Evolutionary conservation across 31 red algal genomes (phyloP).

Genomic region (Asparagopsis taxiformis): DNA sequence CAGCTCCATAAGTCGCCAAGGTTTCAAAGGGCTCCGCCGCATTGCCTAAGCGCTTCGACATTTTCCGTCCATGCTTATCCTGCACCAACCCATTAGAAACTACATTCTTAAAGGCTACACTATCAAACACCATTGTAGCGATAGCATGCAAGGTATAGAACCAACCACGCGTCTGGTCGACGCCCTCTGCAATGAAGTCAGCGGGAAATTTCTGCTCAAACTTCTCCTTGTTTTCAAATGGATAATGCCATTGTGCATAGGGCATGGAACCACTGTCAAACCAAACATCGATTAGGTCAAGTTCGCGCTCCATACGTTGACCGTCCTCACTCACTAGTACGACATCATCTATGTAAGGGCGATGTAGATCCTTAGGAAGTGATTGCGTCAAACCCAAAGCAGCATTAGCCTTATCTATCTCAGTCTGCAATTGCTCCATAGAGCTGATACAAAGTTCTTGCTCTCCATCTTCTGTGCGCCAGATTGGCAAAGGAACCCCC

Average conservation of each 20-base stretch:
- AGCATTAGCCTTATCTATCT: constrained; percentile 3
- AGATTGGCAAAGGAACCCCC: constrained; percentile 24
- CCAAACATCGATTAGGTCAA: constrained; percentile 12
- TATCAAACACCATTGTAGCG: constrained; percentile 5
- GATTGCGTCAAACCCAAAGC: no score
- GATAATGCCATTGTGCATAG: constrained; percentile 16
- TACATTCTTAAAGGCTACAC: constrained; percentile 9
- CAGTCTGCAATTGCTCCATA: constrained; percentile 9
- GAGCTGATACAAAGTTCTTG: constrained; percentile 13
- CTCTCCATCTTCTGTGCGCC: not conserved
- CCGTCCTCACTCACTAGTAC: constrained; percentile 1
- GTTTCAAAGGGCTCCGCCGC: not conserved
- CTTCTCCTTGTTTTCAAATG: constrained; percentile 6
- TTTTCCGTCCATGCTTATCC: constrained; percentile 15
- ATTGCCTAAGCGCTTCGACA: constrained; percentile 22
- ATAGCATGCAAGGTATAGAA: constrained; percentile 22
- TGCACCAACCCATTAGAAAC: constrained; percentile 9
- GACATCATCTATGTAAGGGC: constrained; percentile 22
- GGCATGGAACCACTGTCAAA: constrained; percentile 33
- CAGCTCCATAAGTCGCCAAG: constrained; percentile 17
- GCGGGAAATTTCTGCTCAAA: constrained; percentile 1
- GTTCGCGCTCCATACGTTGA: not conserved
- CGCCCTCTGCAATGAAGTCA: constrained; percentile 15
- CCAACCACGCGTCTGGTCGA: constrained; percentile 33
- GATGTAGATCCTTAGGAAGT: constrained; percentile 7